Conservation (phyloP, 2,329 filamentous ascomycete genomes). For the Hypoxylon sp. region DNA sequence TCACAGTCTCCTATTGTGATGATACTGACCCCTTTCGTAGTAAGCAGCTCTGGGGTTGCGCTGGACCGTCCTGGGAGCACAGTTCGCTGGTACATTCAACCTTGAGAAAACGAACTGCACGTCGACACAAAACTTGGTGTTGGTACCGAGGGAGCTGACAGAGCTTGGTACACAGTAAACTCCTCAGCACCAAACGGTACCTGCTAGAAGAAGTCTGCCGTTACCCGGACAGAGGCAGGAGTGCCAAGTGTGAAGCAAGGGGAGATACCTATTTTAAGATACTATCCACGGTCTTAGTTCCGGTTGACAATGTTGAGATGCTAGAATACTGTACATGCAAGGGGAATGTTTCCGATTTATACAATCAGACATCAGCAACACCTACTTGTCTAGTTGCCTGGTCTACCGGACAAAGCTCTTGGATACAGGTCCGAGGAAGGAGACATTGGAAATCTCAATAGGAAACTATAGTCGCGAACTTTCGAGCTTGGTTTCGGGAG, state of each 20-base stretch:
- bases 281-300: slow-evolving; percentile 1
- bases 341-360: slow-evolving; percentile 23
- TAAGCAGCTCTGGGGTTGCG: slow-evolving; percentile 13
- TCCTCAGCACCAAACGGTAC: slow-evolving; percentile 13
- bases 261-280: slow-evolving; percentile 33
- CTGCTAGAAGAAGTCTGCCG: slow-evolving; percentile 10
- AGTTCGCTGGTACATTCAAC: background rate
- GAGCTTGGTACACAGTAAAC: slow-evolving; percentile 7
- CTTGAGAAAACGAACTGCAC: slow-evolving; percentile 14
- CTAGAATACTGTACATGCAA: background rate
- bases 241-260: slow-evolving; percentile 35
- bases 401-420: slow-evolving; percentile 11
- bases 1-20: slow-evolving; percentile 3
- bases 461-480: background rate
- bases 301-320: slow-evolving; percentile 2
- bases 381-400: slow-evolving; percentile 5
- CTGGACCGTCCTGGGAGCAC: background rate
- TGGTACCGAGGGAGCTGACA: slow-evolving; percentile 21
- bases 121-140: slow-evolving; percentile 21
- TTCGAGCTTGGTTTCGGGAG: background rate
- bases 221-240: slow-evolving; percentile 3
- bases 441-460: slow-evolving; percentile 1
- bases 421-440: slow-evolving; percentile 7
- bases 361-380: slow-evolving; percentile 18
- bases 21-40: slow-evolving; percentile 10